These are phyloP conservation scores for Cubamyces lactineus DNA, from an alignment of 768 basidiomycete genomes.

Conservation along the genomic window DNA sequence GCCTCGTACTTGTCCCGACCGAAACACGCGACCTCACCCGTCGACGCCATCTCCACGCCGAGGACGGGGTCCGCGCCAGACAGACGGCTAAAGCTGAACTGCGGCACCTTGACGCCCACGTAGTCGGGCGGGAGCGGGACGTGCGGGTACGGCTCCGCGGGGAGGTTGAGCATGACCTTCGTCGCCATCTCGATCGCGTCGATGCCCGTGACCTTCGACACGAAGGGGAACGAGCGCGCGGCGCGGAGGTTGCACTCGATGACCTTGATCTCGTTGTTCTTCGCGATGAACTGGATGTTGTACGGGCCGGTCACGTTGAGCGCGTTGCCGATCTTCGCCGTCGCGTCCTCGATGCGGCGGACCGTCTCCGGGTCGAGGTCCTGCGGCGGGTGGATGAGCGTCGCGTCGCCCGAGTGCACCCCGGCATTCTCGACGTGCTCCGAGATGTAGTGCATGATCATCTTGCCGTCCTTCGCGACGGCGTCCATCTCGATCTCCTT, in stretches of 20 bases:
- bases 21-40: conserved; percentile 98
- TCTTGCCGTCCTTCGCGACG: conserved; percentile 93
- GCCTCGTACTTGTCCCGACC: conserved; percentile 98
- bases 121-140: conserved; percentile 87
- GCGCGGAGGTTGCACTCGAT: conserved; percentile 99
- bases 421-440: conserved; percentile 99
- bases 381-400: conserved; percentile 96
- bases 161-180: conserved; percentile 94
- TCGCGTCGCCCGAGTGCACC: conserved; percentile 98
- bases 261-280: conserved; percentile 99
- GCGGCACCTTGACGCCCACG: conserved; percentile 99
- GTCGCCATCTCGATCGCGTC: conserved; percentile 99
- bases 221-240: conserved; percentile 97
- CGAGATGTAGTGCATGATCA: conserved; percentile 99
- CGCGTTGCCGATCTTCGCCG: conserved; percentile 95
- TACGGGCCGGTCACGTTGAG: conserved; percentile 98
- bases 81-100: conserved; percentile 96
- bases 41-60: conserved; percentile 99
- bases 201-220: conserved; percentile 96
- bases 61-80: conserved; percentile 97
- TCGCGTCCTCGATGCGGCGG: conserved; percentile 94
- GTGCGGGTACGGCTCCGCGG: conserved; percentile 90
- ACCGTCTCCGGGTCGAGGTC: conserved; percentile 98
- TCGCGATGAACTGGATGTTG: conserved; percentile 99
- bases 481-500: conserved; percentile 99